These are phyloP conservation scores for Tolypocladium ophioglossoides DNA, from an alignment of 2,329 filamentous ascomycete genomes.

Conservation along the genomic window DNA sequence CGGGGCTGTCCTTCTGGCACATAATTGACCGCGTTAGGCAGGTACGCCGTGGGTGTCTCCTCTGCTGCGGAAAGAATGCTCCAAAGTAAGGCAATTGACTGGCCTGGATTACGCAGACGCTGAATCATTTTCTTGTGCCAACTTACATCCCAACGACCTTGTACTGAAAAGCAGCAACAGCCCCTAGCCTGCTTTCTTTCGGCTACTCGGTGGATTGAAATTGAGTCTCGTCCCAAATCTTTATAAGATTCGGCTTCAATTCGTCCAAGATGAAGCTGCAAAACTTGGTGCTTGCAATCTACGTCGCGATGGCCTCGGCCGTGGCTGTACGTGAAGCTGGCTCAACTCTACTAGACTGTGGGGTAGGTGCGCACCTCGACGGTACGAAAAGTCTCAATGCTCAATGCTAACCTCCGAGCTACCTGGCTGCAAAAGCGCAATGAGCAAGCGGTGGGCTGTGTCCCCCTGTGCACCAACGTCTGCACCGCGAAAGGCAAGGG, in stretches of 20 bases:
- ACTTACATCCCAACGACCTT: not conserved
- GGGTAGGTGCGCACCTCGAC: not conserved
- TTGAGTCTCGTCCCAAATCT: no score
- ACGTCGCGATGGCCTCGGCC: not conserved
- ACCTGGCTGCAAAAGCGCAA: not conserved
- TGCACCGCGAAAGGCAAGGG: not conserved
- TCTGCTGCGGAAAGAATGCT: not conserved
- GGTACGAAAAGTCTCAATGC: fast-evolving
- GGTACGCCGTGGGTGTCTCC: not conserved
- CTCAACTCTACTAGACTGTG: not conserved
- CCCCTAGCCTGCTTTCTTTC: not conserved
- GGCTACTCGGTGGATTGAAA: not conserved
- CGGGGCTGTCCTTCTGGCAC: no score
- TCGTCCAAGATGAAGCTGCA: not conserved
- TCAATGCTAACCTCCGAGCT: not conserved
- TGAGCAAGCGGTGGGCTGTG: not conserved
- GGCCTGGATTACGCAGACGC: not conserved
- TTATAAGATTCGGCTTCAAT: not conserved
- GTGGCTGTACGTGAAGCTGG: not conserved
- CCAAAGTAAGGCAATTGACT: no score
- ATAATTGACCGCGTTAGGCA: not conserved
- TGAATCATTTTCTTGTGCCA: not conserved
- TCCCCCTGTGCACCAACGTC: not conserved
- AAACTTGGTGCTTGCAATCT: not conserved
- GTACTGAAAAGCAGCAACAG: no score